phyloP scores from a whole-genome alignment of 108 stramenopile genomes.

The Chaetoceros tenuissimus region DNA sequence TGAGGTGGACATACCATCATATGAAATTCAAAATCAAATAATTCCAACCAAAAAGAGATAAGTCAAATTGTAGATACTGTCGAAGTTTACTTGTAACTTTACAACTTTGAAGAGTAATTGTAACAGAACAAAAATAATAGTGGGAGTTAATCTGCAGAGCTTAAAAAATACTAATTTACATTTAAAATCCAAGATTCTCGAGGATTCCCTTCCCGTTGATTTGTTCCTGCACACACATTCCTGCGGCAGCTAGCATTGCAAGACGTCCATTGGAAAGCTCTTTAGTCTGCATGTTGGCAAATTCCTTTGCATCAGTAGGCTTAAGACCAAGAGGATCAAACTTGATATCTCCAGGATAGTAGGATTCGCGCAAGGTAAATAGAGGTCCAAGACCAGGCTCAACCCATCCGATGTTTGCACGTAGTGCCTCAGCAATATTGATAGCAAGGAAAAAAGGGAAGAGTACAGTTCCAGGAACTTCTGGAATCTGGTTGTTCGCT shows the following conservation, averaged over 20 bases:
- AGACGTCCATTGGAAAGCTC: slow-evolving; percentile 46
- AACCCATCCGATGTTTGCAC: slow-evolving; percentile 31
- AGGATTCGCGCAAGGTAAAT: slow-evolving; percentile 37
- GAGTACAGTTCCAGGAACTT: slow-evolving; percentile 34
- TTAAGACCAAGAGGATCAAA: slow-evolving; percentile 20
- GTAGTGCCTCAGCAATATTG: slow-evolving; percentile 27
- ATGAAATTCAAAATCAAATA: too few relatives aligned
- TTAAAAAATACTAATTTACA: too few relatives aligned
- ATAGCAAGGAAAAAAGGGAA: slow-evolving; percentile 41
- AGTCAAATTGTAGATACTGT: too few relatives aligned
- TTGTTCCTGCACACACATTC: slow-evolving; percentile 25
- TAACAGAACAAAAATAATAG: too few relatives aligned
- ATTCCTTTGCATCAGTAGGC: slow-evolving; percentile 32
- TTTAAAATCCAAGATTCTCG: slow-evolving; percentile 21
- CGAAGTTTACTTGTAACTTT: too few relatives aligned
- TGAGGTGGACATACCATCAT: too few relatives aligned
- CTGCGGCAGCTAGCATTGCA: slow-evolving; percentile 40
- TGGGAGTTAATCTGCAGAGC: too few relatives aligned
- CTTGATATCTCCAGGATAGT: slow-evolving; percentile 39
- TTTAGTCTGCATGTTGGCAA: slow-evolving; percentile 22
- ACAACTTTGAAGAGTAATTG: too few relatives aligned
- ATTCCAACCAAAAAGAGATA: too few relatives aligned
- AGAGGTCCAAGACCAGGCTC: slow-evolving; percentile 27
- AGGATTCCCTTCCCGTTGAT: slow-evolving; percentile 17
- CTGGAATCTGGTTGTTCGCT: slow-evolving; percentile 61